A percentile compares a stretch with the other conserved stretches of the same genome.
These are phyloP conservation scores for Chytriomyces confervae DNA, from an alignment of 192 early-diverging fungal genomes.

Conservation along the genomic window DNA sequence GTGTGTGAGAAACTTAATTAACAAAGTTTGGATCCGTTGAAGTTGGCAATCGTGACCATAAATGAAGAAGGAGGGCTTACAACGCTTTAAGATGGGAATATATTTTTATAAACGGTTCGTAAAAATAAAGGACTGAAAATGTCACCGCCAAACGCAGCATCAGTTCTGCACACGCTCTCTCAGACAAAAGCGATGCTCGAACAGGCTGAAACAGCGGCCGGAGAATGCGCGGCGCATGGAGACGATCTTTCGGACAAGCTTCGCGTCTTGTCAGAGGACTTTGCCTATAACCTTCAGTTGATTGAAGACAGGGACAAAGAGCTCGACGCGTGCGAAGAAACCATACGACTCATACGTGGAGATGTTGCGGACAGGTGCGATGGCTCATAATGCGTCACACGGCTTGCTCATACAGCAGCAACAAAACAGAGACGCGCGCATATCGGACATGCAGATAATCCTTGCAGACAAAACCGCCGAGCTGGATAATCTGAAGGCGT, in stretches of 20 bases:
- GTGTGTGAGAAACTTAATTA: background rate
- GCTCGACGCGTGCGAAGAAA: constrained; percentile 40
- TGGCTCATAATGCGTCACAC: background rate
- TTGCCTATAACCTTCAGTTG: constrained; percentile 46
- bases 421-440: constrained; percentile 34
- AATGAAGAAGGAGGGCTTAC: background rate
- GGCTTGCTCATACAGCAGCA: background rate
- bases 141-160: too few relatives aligned
- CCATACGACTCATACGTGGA: constrained; percentile 31
- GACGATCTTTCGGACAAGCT: constrained; percentile 22
- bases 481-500: constrained; percentile 28
- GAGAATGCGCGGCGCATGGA: background rate
- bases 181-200: background rate
- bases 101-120: background rate
- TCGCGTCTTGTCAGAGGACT: constrained; percentile 40
- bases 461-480: constrained; percentile 39
- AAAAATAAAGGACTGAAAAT: too few relatives aligned
- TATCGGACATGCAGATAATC: constrained; percentile 42
- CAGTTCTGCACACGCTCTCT: background rate
- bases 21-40: background rate
- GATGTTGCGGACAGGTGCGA: constrained; percentile 41
- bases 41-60: background rate
- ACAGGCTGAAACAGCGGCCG: background rate
- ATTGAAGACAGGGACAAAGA: constrained; percentile 50
- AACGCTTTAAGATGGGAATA: background rate